Evolutionary conservation across 345 rosid species (phyloP).

Genomic region (Hypericum perforatum): DNA sequence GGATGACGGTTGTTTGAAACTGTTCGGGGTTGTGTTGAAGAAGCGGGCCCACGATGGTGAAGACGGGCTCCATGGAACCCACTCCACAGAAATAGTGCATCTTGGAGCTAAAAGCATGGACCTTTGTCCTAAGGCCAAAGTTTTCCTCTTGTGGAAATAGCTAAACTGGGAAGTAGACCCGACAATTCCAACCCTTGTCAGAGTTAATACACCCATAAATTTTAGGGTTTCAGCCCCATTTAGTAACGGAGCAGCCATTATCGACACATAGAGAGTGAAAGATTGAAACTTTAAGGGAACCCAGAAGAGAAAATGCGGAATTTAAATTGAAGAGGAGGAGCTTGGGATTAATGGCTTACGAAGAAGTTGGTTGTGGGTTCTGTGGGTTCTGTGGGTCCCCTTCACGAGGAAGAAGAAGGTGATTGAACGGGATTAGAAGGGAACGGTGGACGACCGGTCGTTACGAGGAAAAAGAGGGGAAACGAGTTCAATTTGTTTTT

Average conservation of each 20-base stretch:
- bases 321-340: too few species aligned
- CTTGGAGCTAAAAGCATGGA: conserved; percentile 30
- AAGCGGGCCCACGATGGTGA: conserved; percentile 66
- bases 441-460: too few species aligned
- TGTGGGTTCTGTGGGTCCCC: too few species aligned
- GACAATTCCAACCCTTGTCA: conserved; percentile 27
- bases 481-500: too few species aligned
- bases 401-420: too few species aligned
- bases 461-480: too few species aligned
- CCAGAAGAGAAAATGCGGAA: too few species aligned
- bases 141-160: conserved; percentile 22
- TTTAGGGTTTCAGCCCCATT: conserved; percentile 53
- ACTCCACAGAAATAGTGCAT: conserved; percentile 51
- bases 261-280: too few species aligned
- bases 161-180: conserved; percentile 40
- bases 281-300: too few species aligned
- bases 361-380: too few species aligned
- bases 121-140: conserved; percentile 20
- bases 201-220: conserved; percentile 25
- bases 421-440: too few species aligned
- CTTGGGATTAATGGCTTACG: too few species aligned
- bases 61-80: conserved; percentile 41
- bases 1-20: conserved; percentile 45
- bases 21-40: conserved; percentile 78
- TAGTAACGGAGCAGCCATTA: conserved; percentile 67